Percentiles rank a stretch among this genome's conserved stretches.
phyloP scores from a whole-genome alignment of 2,329 filamentous ascomycete species.

The Leptodontidium sp. region DNA sequence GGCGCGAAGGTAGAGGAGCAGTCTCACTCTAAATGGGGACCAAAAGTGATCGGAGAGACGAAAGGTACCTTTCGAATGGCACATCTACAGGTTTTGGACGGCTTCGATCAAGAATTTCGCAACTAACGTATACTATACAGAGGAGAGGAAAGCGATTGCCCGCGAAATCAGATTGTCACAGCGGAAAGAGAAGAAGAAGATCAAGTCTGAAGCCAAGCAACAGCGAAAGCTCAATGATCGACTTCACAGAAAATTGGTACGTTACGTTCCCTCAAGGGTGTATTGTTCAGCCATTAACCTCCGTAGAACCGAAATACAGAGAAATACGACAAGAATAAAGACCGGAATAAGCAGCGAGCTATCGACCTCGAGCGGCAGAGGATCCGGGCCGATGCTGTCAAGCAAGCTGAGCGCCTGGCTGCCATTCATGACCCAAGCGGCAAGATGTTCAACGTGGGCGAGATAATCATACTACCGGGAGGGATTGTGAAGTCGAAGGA shows the following conservation, averaged over 20 bases:
- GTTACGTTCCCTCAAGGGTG: background rate
- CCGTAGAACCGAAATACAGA: slow-evolving; percentile 45
- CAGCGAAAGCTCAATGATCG: slow-evolving; percentile 40
- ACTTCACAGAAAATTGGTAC: slow-evolving; percentile 38
- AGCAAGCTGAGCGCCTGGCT: slow-evolving; percentile 45
- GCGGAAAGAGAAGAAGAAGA: slow-evolving; percentile 42
- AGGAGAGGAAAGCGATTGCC: slow-evolving; percentile 40
- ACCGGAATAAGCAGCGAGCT: slow-evolving; percentile 45
- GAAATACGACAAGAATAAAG: slow-evolving; percentile 48
- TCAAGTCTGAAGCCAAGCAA: slow-evolving; percentile 42
- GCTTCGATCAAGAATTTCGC: background rate
- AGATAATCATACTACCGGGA: slow-evolving; percentile 42
- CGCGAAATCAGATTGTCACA: slow-evolving; percentile 35
- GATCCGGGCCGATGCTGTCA: slow-evolving; percentile 45
- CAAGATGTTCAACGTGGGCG: slow-evolving; percentile 46
- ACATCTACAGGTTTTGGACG: background rate
- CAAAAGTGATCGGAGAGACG: slow-evolving; percentile 26
- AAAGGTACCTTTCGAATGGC: slow-evolving; percentile 20
- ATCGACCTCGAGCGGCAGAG: slow-evolving; percentile 46
- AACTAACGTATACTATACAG: slow-evolving; percentile 25
- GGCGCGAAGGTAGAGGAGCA: slow-evolving; percentile 10
- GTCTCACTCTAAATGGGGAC: background rate
- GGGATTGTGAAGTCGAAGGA: slow-evolving; percentile 44
- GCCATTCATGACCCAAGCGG: slow-evolving; percentile 46
- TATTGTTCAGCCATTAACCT: slow-evolving; percentile 12